Evolutionary conservation across 768 basidiomycete species (phyloP).

Genomic region (Pleurotus tuoliensis): DNA sequence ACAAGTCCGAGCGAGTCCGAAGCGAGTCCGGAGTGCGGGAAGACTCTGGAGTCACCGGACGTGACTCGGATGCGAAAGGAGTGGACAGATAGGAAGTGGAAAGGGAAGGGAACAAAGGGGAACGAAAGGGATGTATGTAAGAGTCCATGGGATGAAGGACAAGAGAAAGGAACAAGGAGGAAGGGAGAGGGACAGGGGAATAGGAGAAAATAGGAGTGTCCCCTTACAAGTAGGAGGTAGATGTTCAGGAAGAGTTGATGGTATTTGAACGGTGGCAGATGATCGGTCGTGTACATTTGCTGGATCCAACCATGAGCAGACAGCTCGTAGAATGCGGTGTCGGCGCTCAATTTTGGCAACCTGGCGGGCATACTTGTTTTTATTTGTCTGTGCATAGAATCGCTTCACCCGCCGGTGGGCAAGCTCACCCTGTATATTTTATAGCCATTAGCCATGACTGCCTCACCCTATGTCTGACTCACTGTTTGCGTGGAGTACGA

Average conservation of each 20-base stretch:
- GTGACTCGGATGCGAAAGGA: no score
- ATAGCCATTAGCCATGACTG: background rate
- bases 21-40: no score
- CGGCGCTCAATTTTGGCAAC: conserved; percentile 19
- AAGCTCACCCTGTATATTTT: conserved; percentile 29
- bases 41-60: no score
- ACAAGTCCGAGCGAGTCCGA: no score
- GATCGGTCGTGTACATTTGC: conserved; percentile 7
- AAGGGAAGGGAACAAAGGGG: no score
- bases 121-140: no score
- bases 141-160: no score
- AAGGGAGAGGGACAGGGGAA: no score
- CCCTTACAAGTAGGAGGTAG: background rate
- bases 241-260: background rate
- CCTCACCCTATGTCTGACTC: background rate
- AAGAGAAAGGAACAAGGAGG: no score
- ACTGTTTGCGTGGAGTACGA: conserved; percentile 28
- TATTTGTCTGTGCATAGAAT: conserved; percentile 29
- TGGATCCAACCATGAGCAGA: conserved; percentile 6
- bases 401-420: conserved; percentile 32
- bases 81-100: no score
- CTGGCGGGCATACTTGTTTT: conserved; percentile 19
- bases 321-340: conserved; percentile 9
- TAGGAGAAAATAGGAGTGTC: no score
- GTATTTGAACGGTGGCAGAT: background rate